Evolutionary conservation across 2,329 filamentous ascomycete genomes (phyloP).

Genomic region (Hymenoscyphus fraxineus): DNA sequence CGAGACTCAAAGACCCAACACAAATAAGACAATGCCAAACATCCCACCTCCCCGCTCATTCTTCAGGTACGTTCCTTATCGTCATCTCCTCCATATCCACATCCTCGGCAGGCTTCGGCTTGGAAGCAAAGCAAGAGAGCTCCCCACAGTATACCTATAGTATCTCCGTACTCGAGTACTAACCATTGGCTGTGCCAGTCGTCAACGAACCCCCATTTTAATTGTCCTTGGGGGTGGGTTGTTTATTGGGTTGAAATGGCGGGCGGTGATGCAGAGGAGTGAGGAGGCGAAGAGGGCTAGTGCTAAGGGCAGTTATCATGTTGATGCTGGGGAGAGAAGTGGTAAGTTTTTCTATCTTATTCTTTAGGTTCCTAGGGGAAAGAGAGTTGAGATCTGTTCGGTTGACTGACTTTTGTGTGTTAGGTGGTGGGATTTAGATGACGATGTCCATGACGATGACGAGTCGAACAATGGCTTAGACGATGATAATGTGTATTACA

Average conservation of each 20-base stretch:
- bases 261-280: slow-evolving; percentile 32
- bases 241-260: slow-evolving; percentile 34
- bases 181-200: slow-evolving; percentile 13
- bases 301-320: slow-evolving; percentile 29
- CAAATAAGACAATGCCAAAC: slow-evolving; percentile 11
- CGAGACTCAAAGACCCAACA: neutral
- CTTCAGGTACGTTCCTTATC: slow-evolving; percentile 19
- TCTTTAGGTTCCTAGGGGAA: neutral
- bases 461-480: neutral
- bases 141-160: too few relatives aligned
- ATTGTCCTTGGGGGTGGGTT: slow-evolving; percentile 28
- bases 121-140: too few relatives aligned
- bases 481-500: neutral
- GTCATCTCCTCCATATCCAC: neutral
- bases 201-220: slow-evolving; percentile 29
- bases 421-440: neutral
- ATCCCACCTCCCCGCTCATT: slow-evolving; percentile 14
- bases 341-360: slow-evolving; percentile 22
- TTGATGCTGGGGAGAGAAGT: slow-evolving; percentile 30
- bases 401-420: neutral
- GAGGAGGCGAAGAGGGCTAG: slow-evolving; percentile 33
- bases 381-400: neutral
- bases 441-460: neutral
- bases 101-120: neutral
- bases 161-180: neutral